phyloP scores from a whole-genome alignment of 1,284 basidiomycete genomes.

The Lentinula novae-zelandiae region DNA sequence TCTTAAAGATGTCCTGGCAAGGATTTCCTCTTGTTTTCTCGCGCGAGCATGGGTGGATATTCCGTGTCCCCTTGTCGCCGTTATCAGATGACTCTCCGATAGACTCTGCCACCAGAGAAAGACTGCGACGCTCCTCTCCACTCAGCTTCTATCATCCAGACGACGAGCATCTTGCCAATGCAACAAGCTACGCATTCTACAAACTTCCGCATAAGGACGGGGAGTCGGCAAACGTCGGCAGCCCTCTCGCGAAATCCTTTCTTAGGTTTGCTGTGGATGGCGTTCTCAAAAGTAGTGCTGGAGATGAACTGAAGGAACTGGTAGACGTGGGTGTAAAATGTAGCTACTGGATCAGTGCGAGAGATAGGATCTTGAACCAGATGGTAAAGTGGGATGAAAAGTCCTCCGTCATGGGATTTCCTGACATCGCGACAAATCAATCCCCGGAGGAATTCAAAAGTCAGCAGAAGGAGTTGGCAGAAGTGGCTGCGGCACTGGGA shows the following conservation, averaged over 20 bases:
- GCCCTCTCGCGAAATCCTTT: constrained; percentile 87
- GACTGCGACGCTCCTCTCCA: constrained; percentile 31
- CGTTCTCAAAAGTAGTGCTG: constrained; percentile 70
- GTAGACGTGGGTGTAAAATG: constrained; percentile 93
- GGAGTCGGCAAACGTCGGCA: constrained; percentile 91
- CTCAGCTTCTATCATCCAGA: constrained; percentile 59
- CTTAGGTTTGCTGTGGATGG: constrained; percentile 87
- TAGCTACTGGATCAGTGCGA: constrained; percentile 96
- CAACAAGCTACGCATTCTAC: constrained; percentile 65
- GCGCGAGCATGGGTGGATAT: constrained; percentile 90
- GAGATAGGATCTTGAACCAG: constrained; percentile 91
- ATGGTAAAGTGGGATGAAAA: constrained; percentile 84
- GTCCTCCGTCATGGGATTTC: constrained; percentile 44
- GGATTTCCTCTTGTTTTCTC: constrained; percentile 86
- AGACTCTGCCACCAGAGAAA: constrained; percentile 4
- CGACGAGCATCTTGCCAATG: constrained; percentile 54
- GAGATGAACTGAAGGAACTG: constrained; percentile 78
- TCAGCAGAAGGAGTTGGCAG: neutral
- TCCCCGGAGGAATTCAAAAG: constrained; percentile 18
- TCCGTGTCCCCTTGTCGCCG: constrained; percentile 55
- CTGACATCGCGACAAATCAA: constrained; percentile 1
- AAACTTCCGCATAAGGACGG: constrained; percentile 97
- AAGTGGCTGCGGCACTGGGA: neutral
- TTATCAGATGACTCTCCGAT: constrained; percentile 6
- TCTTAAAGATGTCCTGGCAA: constrained; percentile 87